Evolutionary conservation across 352 stramenopile genomes (phyloP).

Genomic region (Pythium chondricola): DNA sequence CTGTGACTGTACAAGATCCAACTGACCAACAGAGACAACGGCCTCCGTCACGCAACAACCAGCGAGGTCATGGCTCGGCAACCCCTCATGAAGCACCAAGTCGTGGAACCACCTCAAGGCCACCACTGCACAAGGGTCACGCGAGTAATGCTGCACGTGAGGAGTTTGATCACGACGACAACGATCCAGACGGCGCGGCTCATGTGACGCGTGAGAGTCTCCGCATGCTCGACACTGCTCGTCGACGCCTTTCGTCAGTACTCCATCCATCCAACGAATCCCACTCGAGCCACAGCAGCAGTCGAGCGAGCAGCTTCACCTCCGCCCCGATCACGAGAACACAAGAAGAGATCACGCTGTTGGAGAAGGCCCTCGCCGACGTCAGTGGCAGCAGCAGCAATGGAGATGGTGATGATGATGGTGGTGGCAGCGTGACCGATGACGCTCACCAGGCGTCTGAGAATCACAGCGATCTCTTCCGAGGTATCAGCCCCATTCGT

Average conservation of each 20-base stretch:
- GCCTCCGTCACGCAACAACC: no score
- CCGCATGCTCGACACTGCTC: constrained; percentile 17
- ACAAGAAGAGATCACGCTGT: constrained; percentile 52
- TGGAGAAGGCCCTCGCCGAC: constrained; percentile 62
- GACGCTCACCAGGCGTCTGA: not conserved
- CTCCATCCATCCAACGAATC: constrained; percentile 18
- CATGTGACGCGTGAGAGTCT: constrained; percentile 17
- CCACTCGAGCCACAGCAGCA: constrained; percentile 21
- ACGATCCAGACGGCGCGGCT: not conserved
- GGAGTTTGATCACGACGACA: constrained; percentile 1
- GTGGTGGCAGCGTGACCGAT: not conserved
- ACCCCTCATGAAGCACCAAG: no score
- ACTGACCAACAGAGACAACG: no score
- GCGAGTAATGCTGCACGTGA: no score
- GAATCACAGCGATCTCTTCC: constrained; percentile 10
- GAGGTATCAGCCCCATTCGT: constrained; percentile 20
- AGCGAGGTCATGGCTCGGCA: no score
- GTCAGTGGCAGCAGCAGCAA: constrained; percentile 58
- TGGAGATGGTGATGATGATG: constrained; percentile 2
- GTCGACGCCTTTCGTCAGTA: constrained; percentile 18
- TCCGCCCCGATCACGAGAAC: constrained; percentile 40
- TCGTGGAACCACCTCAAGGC: no score
- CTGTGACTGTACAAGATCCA: no score
- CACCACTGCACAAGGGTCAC: no score
- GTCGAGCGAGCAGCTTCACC: constrained; percentile 25